These are phyloP conservation scores for Dendrothele bispora DNA, from an alignment of 768 basidiomycete genomes.

Conservation along the genomic window DNA sequence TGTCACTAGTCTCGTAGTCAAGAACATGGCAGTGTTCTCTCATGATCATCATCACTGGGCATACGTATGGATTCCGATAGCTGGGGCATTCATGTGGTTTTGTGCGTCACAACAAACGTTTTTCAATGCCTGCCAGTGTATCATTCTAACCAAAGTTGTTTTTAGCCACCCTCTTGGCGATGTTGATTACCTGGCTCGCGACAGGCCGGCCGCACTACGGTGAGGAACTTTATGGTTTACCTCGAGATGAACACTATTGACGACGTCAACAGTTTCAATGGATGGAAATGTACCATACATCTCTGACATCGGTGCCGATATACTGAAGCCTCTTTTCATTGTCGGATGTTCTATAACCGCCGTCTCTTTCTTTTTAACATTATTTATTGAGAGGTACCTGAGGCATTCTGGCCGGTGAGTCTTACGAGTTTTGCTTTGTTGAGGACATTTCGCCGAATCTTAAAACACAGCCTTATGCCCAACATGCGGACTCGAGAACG, in stretches of 20 bases:
- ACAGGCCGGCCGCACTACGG: constrained; percentile 58
- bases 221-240: background rate
- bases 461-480: constrained; percentile 48
- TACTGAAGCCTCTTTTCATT: constrained; percentile 76
- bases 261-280: constrained; percentile 45
- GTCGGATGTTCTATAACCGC: constrained; percentile 64
- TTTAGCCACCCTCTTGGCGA: constrained; percentile 58
- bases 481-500: constrained; percentile 58
- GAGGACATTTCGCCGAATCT: background rate
- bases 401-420: constrained; percentile 61
- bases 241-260: background rate
- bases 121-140: background rate
- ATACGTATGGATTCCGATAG: constrained; percentile 65
- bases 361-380: constrained; percentile 57
- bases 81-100: constrained; percentile 67
- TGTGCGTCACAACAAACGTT: constrained; percentile 32
- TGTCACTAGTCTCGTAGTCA: too few species aligned
- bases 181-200: constrained; percentile 73
- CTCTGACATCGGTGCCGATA: constrained; percentile 73
- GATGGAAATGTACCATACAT: constrained; percentile 68
- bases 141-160: background rate
- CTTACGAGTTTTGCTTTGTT: background rate
- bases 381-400: constrained; percentile 61
- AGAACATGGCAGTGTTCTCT: constrained; percentile 18
- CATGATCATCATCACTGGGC: constrained; percentile 46